A percentile compares a stretch with the other conserved stretches of the same genome.
Evolutionary conservation across 768 basidiomycete species (phyloP).

Genomic region (Tulasnella sp.): DNA sequence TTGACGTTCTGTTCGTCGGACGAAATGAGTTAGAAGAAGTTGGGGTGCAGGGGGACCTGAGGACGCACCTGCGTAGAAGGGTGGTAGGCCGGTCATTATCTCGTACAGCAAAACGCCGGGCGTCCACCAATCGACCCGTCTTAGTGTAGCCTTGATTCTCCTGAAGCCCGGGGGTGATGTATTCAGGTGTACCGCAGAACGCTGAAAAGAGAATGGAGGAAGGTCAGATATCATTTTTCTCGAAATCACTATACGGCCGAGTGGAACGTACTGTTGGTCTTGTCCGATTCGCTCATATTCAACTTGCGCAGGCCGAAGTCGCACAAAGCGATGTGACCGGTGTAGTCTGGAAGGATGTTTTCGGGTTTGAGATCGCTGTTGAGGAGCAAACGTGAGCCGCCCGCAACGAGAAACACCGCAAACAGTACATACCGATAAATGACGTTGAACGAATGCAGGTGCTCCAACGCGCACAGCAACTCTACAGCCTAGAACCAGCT

Average conservation of each 20-base stretch:
- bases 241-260: too few species aligned
- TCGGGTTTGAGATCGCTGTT: constrained; percentile 93
- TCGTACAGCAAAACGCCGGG: constrained; percentile 97
- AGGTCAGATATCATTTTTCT: too few species aligned
- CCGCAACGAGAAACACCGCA: background rate
- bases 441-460: constrained; percentile 96
- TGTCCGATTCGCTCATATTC: constrained; percentile 97
- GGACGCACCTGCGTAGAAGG: constrained; percentile 84
- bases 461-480: constrained; percentile 90
- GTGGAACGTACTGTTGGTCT: constrained; percentile 80
- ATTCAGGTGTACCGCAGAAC: constrained; percentile 98
- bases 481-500: constrained; percentile 98
- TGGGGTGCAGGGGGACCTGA: constrained; percentile 38
- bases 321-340: constrained; percentile 96
- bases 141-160: constrained; percentile 95
- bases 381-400: background rate
- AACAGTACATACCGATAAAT: constrained; percentile 75
- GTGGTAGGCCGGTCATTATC: constrained; percentile 94
- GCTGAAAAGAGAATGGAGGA: constrained; percentile 46
- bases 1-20: constrained; percentile 67
- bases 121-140: constrained; percentile 99
- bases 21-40: background rate
- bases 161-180: constrained; percentile 99
- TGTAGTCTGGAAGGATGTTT: constrained; percentile 96
- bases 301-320: constrained; percentile 96